Evolutionary conservation across 2,329 filamentous ascomycete species (phyloP).

Genomic region (Coleophoma crateriformis): DNA sequence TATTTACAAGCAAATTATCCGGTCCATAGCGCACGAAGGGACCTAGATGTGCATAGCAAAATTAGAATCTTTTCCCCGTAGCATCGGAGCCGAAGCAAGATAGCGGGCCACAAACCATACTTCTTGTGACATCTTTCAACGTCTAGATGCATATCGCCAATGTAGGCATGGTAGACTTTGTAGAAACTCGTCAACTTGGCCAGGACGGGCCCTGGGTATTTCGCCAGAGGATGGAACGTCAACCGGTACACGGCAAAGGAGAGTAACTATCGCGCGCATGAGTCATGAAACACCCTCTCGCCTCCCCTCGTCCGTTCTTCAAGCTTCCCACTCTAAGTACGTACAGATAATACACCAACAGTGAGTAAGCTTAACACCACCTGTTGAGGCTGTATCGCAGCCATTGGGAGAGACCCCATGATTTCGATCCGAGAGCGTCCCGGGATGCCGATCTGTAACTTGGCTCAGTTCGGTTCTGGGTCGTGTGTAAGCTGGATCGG

Average conservation of each 20-base stretch:
- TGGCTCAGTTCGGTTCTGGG: no score
- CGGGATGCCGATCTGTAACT: no score
- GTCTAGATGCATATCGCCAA: slow-evolving; percentile 28
- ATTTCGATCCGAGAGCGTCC: no score
- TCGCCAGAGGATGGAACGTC: slow-evolving; percentile 23
- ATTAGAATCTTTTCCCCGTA: background rate
- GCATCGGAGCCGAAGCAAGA: background rate
- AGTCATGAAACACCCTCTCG: no score
- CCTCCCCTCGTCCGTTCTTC: no score
- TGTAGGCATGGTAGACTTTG: slow-evolving; percentile 26
- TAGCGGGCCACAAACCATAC: slow-evolving; percentile 21
- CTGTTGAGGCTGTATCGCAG: no score
- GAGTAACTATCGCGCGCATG: no score
- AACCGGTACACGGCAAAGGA: slow-evolving; percentile 34
- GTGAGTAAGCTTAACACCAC: no score
- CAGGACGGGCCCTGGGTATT: slow-evolving; percentile 26
- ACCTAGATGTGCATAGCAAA: slow-evolving; percentile 30
- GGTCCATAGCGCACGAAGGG: slow-evolving; percentile 21
- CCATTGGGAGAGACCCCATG: no score
- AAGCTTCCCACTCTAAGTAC: no score
- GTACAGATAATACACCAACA: no score
- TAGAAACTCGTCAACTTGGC: slow-evolving; percentile 21
- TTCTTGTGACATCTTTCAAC: slow-evolving; percentile 25
- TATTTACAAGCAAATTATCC: slow-evolving; percentile 9
- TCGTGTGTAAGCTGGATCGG: no score